phyloP scores from a whole-genome alignment of 176 grass and related monocot species.

The Ensete ventricosum region DNA sequence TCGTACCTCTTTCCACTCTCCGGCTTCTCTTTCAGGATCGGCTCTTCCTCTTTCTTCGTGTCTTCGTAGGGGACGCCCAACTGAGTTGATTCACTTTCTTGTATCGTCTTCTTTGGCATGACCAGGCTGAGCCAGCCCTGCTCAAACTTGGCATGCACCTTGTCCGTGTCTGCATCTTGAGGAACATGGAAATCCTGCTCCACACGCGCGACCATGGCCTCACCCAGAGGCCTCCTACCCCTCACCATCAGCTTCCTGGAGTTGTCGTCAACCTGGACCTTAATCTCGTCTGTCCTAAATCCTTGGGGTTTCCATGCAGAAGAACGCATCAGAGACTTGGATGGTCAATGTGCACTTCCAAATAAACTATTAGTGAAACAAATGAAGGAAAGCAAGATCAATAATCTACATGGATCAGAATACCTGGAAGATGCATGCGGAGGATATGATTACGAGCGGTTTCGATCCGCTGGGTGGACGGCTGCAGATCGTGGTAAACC shows the following conservation, averaged over 20 bases:
- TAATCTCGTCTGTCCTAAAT: constrained; percentile 51
- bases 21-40: too few relatives aligned
- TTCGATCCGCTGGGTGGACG: constrained; percentile 12
- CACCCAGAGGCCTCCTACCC: constrained; percentile 24
- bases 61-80: not conserved
- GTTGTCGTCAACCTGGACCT: constrained; percentile 28
- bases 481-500: not conserved
- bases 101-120: constrained; percentile 27
- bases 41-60: not conserved
- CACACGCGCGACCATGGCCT: constrained; percentile 24
- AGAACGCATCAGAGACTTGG: not conserved
- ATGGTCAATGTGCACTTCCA: too few relatives aligned
- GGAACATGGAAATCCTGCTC: constrained; percentile 35
- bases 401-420: not conserved
- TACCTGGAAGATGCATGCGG: constrained; percentile 46
- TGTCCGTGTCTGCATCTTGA: constrained; percentile 26
- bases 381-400: too few relatives aligned
- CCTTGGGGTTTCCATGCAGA: constrained; percentile 25
- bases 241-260: constrained; percentile 34
- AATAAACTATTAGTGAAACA: too few relatives aligned
- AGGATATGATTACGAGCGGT: constrained; percentile 11
- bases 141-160: constrained; percentile 36
- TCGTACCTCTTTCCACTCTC: not conserved
- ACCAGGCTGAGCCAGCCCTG: constrained; percentile 25
- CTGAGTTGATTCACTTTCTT: not conserved